Conservation (phyloP, 768 basidiomycete genomes). For the Pleurotus platypus region DNA sequence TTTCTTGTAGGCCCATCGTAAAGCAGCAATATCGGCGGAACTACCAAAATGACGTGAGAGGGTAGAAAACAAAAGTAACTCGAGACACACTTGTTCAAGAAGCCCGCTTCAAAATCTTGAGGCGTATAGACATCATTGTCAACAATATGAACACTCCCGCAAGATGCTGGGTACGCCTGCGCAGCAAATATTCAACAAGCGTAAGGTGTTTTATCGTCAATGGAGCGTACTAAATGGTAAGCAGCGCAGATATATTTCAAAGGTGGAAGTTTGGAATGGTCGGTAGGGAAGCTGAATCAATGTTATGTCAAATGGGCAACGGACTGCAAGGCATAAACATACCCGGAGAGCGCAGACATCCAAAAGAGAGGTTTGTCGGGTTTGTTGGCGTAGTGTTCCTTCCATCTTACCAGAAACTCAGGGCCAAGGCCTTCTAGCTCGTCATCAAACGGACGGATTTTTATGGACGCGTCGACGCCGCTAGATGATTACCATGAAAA, state of each 20-base stretch:
- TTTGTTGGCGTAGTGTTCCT: slow-evolving; percentile 23
- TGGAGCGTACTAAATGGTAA: slow-evolving; percentile 20
- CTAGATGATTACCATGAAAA: slow-evolving; percentile 14
- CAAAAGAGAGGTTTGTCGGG: slow-evolving; percentile 39
- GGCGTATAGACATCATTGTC: slow-evolving; percentile 23
- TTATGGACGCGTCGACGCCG: slow-evolving; percentile 34
- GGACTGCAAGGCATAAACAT: neutral
- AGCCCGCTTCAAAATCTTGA: slow-evolving; percentile 28
- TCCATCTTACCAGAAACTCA: slow-evolving; percentile 30
- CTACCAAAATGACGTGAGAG: neutral
- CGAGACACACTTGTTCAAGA: slow-evolving; percentile 22
- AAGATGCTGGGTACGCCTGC: slow-evolving; percentile 29
- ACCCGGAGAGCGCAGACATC: slow-evolving; percentile 25
- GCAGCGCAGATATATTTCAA: slow-evolving; percentile 17
- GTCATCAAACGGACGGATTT: slow-evolving; percentile 31
- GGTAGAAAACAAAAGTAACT: neutral
- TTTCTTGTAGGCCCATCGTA: slow-evolving; percentile 35
- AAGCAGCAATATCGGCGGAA: slow-evolving; percentile 19
- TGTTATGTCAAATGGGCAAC: neutral
- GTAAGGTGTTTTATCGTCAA: too few relatives aligned
- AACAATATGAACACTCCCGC: slow-evolving; percentile 32
- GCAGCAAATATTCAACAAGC: neutral
- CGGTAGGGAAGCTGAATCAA: slow-evolving; percentile 1
- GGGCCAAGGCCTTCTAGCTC: slow-evolving; percentile 34
- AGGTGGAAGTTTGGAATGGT: slow-evolving; percentile 7